A percentile compares a stretch with the other conserved stretches of the same genome.
Conservation (phyloP, 257 asterid genomes). For the Capsicum pubescens region DNA sequence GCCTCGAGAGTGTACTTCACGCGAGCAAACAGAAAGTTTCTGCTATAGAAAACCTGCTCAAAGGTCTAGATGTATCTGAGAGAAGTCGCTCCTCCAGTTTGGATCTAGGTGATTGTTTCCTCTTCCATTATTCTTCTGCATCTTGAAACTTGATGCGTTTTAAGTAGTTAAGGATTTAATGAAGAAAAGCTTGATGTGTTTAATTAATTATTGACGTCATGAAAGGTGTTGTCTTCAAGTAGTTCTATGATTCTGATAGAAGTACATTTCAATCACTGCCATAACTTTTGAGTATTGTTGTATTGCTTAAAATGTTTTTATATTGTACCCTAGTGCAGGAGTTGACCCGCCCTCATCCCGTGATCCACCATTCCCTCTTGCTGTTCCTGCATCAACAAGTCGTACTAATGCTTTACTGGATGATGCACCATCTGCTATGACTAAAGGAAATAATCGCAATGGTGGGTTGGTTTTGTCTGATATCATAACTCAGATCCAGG, state of each 20-base stretch:
- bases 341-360: conserved; percentile 99
- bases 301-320: conserved; percentile 52
- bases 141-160: conserved; percentile 19
- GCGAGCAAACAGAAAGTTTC: conserved; percentile 97
- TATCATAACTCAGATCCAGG: conserved; percentile 92
- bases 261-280: conserved; percentile 3
- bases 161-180: background rate
- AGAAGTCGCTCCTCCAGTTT: conserved; percentile 87
- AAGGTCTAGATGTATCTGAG: conserved; percentile 85
- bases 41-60: conserved; percentile 97
- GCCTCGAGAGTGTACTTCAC: conserved; percentile 94
- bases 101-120: conserved; percentile 84
- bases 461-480: conserved; percentile 90
- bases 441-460: conserved; percentile 75
- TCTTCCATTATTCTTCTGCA: conserved; percentile 36
- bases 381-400: conserved; percentile 92
- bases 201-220: background rate
- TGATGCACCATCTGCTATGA: conserved; percentile 59
- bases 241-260: background rate
- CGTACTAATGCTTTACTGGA: conserved; percentile 51
- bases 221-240: background rate
- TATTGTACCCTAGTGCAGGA: conserved; percentile 96
- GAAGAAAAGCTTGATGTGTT: background rate
- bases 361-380: conserved; percentile 98
- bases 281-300: conserved; percentile 38